Percentiles rank a stretch among this genome's conserved stretches.
Evolutionary conservation across 192 early-diverging fungal species (phyloP).

Genomic region (Coemansia nantahalensis): DNA sequence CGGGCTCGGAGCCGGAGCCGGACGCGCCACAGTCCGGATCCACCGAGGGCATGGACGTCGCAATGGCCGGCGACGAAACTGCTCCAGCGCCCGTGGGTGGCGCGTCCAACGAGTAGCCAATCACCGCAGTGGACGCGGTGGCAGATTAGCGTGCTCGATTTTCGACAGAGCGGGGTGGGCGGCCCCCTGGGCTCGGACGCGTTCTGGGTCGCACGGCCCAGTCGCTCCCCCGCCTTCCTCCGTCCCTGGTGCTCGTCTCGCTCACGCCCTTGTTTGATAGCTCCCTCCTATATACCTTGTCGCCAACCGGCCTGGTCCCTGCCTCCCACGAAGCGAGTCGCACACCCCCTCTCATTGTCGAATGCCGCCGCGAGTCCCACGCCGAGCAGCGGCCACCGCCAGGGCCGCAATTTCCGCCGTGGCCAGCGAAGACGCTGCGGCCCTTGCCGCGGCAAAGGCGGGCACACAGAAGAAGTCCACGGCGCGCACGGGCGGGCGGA

Average conservation of each 20-base stretch:
- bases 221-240: too few relatives aligned
- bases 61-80: too few relatives aligned
- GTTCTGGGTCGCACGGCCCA: too few relatives aligned
- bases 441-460: not conserved
- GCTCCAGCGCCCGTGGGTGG: too few relatives aligned
- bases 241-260: not conserved
- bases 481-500: not conserved
- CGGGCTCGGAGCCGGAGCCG: too few relatives aligned
- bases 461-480: not conserved
- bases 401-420: conserved; percentile 9
- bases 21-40: too few relatives aligned
- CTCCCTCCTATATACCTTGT: not conserved
- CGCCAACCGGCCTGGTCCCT: too few relatives aligned
- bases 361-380: conserved; percentile 29
- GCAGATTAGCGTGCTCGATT: conserved; percentile 13
- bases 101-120: conserved; percentile 8
- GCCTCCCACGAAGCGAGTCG: too few relatives aligned
- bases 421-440: not conserved
- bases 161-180: not conserved
- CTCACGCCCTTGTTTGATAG: not conserved
- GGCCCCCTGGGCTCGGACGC: too few relatives aligned
- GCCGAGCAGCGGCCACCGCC: conserved; percentile 4
- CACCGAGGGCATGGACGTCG: too few relatives aligned
- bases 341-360: too few relatives aligned
- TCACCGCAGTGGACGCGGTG: not conserved